These are phyloP conservation scores for Sphaerosporella brunnea DNA, from an alignment of 495 filamentous ascomycete genomes.

Conservation along the genomic window DNA sequence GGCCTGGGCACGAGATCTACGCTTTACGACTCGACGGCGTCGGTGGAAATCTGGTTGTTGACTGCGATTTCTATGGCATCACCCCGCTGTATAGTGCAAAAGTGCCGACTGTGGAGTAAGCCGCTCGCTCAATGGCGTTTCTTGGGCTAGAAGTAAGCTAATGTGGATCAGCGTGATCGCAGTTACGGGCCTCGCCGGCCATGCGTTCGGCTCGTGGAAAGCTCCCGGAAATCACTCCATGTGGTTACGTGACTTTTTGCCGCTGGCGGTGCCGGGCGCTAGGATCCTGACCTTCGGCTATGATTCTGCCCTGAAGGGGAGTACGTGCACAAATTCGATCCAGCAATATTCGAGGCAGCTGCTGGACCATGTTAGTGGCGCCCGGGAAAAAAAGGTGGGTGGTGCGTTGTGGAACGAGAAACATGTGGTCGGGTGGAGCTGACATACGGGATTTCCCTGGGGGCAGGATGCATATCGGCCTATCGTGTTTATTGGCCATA, in stretches of 20 bases:
- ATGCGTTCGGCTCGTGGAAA: slow-evolving; percentile 11
- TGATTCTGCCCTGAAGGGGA: slow-evolving; percentile 4
- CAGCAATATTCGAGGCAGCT: neutral
- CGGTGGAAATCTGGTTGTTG: neutral
- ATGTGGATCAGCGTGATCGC: slow-evolving; percentile 2
- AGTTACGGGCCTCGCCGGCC: slow-evolving; percentile 4
- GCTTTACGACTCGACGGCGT: neutral
- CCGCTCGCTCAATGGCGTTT: neutral
- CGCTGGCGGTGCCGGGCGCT: neutral
- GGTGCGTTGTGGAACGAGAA: too few species aligned
- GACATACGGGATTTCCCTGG: neutral
- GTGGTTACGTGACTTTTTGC: slow-evolving; percentile 14
- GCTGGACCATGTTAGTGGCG: neutral
- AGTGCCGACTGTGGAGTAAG: too few species aligned
- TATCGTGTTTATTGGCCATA: slow-evolving; percentile 29
- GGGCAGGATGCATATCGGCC: slow-evolving; percentile 10
- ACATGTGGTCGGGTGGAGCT: neutral
- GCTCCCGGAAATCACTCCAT: neutral
- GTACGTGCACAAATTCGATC: neutral
- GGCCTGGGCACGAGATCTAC: neutral
- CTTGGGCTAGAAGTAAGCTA: neutral
- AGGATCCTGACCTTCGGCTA: slow-evolving; percentile 12
- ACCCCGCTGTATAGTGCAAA: too few species aligned
- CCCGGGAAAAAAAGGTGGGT: slow-evolving; percentile 3
- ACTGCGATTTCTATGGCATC: neutral